Conservation (phyloP, 2,329 filamentous ascomycete species). For the Thielaviopsis musarum region DNA sequence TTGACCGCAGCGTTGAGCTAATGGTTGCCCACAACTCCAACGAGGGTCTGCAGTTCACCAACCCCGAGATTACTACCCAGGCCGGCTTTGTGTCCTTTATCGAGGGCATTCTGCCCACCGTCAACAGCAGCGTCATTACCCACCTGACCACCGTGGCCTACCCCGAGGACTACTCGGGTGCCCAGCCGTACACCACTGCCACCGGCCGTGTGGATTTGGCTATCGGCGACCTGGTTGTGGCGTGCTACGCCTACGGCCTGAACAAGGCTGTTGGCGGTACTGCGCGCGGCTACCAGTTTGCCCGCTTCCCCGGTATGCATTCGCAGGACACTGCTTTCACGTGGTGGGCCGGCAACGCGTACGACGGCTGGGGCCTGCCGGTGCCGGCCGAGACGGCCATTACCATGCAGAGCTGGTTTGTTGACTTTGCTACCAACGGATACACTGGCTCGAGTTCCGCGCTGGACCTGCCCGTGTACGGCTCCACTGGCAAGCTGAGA, state of each 20-base stretch:
- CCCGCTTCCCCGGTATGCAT: conserved; percentile 32
- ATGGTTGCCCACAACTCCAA: conserved; percentile 27
- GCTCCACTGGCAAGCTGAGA: background rate
- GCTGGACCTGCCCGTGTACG: background rate
- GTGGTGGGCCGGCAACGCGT: conserved; percentile 25
- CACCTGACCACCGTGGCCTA: conserved; percentile 23
- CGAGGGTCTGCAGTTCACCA: conserved; percentile 23
- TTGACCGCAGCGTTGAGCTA: conserved; percentile 16
- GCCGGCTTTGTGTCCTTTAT: conserved; percentile 25
- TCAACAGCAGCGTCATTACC: conserved; percentile 16
- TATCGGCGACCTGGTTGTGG: conserved; percentile 25
- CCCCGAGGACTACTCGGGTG: conserved; percentile 7
- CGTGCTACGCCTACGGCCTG: conserved; percentile 35
- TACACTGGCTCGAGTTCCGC: background rate
- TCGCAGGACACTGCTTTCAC: conserved; percentile 33
- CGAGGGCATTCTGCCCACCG: conserved; percentile 14
- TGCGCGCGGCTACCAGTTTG: conserved; percentile 33
- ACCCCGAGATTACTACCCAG: conserved; percentile 25
- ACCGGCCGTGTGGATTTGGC: conserved; percentile 17
- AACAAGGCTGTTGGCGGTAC: conserved; percentile 26
- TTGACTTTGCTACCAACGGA: conserved; percentile 16
- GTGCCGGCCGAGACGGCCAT: conserved; percentile 17
- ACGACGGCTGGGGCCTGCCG: conserved; percentile 9
- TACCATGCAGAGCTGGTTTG: conserved; percentile 19
- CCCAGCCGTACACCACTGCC: conserved; percentile 4